Evolutionary conservation across 352 stramenopile species (phyloP), one percentile per base, ranked within the genome.

Genomic region (Blastocystis sp.): DNA sequence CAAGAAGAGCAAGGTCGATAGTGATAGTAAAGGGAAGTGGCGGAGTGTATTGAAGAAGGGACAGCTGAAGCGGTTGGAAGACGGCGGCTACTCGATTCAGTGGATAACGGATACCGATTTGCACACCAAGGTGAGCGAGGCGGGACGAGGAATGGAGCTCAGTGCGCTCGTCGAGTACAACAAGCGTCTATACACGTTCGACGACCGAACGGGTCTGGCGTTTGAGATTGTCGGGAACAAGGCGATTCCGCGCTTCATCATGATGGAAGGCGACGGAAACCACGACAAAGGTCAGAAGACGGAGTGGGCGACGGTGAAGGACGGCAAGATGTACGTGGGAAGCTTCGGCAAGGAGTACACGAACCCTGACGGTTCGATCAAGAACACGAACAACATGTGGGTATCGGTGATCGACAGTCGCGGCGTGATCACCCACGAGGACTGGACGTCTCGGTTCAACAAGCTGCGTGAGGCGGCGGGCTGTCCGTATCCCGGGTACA

Each of bases 221-320:
- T 99, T 97, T 91, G 94, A 97, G 79, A 92, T 98, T 65, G 90
- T 97, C 49, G 44, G 44, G 34, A 71, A 42, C 49, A 79, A 94
- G 78, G 92, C 93, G 42, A 92, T 97, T 56, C 94, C 94, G 18
- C 89, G 94, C 87, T 93, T 96, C 87, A 97, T 98, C 65, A 90
- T 97, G 65, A 97, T 97, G 89, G 96, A 98, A 89, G 95, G 96
- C 79, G 92, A 97, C 73, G 96, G 95, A 7, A 88, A 96, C 34
- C 93, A 92, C 16, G 92, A 95, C 78, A 99, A 99, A 89, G 95
- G 95, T 21, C 96, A 98, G 91, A 99, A 98, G 88, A 96, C 94
- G 89, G 96, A 99, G 90, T 99, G 96, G 96, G 93, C 94, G 4
- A 98, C 95, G 0, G 93, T 98, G 75, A 98, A 98, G 89, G 93